Conservation (phyloP, 2,329 filamentous ascomycete species). For the Fusarium nodosum region DNA sequence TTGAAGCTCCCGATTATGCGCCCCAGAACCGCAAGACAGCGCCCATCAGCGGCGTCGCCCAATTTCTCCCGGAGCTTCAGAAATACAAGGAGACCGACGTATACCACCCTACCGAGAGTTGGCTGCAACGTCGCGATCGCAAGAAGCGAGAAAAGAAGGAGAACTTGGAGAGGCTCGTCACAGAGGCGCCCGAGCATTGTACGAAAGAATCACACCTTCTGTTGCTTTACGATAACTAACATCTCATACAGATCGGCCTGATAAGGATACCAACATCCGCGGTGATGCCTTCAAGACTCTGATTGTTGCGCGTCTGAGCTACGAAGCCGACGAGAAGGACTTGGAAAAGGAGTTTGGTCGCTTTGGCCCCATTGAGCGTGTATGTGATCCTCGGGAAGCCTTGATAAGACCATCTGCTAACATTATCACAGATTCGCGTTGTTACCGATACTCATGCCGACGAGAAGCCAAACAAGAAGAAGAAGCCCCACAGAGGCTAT, state of each 20-base stretch:
- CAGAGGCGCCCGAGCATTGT: slow-evolving; percentile 76
- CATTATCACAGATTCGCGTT: slow-evolving; percentile 80
- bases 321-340: slow-evolving; percentile 89
- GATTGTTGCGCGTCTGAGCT: slow-evolving; percentile 90
- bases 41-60: slow-evolving; percentile 78
- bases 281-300: slow-evolving; percentile 96
- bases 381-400: slow-evolving; percentile 59
- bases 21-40: slow-evolving; percentile 85
- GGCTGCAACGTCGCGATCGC: slow-evolving; percentile 88
- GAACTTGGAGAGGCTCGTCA: slow-evolving; percentile 72
- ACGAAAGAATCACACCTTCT: slow-evolving; percentile 39
- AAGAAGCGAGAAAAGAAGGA: slow-evolving; percentile 84
- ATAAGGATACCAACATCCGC: slow-evolving; percentile 87
- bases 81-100: slow-evolving; percentile 83
- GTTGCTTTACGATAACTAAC: slow-evolving; percentile 32
- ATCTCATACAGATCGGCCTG: slow-evolving; percentile 75
- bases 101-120: slow-evolving; percentile 89
- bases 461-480: slow-evolving; percentile 80
- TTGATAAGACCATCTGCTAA: slow-evolving; percentile 29
- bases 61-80: slow-evolving; percentile 79
- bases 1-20: slow-evolving; percentile 84
- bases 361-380: slow-evolving; percentile 93
- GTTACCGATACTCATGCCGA: slow-evolving; percentile 80
- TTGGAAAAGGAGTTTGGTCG: slow-evolving; percentile 93
- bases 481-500: slow-evolving; percentile 88